Percentiles rank a stretch among this genome's conserved stretches.
phyloP scores from a whole-genome alignment of 805 yeast species.

The Cyberlindnera euphorbiae region DNA sequence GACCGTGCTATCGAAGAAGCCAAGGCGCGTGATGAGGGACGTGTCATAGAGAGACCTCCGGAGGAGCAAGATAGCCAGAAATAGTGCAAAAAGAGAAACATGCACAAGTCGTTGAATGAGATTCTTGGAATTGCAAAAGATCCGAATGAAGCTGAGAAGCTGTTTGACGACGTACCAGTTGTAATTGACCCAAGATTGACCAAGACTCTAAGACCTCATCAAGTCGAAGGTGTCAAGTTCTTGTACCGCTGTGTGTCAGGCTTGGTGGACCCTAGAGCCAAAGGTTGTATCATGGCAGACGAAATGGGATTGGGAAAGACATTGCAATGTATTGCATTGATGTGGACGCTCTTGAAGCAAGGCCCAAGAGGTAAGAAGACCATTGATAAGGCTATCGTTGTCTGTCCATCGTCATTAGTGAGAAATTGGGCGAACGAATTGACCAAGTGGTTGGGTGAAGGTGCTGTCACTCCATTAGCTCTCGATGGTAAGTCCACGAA shows the following conservation, averaged over 20 bases:
- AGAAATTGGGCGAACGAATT: constrained; percentile 97
- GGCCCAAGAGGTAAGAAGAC: constrained; percentile 79
- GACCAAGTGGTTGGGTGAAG: constrained; percentile 91
- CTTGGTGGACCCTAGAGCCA: constrained; percentile 71
- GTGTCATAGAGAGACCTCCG: constrained; percentile 9
- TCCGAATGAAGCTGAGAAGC: constrained; percentile 44
- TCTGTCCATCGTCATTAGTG: constrained; percentile 92
- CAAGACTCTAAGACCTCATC: constrained; percentile 89
- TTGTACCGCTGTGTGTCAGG: constrained; percentile 90
- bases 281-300: constrained; percentile 98
- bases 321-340: constrained; percentile 77
- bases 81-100: constrained; percentile 31
- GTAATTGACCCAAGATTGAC: constrained; percentile 89
- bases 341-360: constrained; percentile 91
- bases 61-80: constrained; percentile 20
- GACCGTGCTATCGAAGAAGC: constrained; percentile 29
- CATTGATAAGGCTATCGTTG: constrained; percentile 86
- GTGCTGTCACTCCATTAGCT: constrained; percentile 82
- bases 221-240: constrained; percentile 91
- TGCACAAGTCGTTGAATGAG: constrained; percentile 70
- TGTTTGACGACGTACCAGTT: constrained; percentile 85
- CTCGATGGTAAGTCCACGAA: constrained; percentile 87
- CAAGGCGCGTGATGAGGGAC: constrained; percentile 26
- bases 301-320: constrained; percentile 96
- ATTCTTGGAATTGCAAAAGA: constrained; percentile 65